These are phyloP conservation scores for Exophiala viscosa DNA, from an alignment of 2,329 filamentous ascomycete species.

Conservation along the genomic window DNA sequence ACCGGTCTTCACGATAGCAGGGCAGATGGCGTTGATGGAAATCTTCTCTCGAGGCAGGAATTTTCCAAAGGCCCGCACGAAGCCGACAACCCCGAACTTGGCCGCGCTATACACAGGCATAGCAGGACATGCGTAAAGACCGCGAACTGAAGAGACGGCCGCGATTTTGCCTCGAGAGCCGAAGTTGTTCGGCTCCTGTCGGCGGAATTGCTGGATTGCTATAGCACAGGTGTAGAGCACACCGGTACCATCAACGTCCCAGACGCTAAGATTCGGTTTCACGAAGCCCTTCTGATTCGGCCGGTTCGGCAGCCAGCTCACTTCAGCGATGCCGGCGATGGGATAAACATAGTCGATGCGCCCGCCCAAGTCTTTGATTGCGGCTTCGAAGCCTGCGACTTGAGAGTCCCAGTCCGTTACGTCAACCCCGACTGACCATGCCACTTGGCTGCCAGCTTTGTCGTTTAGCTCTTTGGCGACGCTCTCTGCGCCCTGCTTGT, in stretches of 20 bases:
- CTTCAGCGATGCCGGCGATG: conserved; percentile 41
- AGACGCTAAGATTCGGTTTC: conserved; percentile 36
- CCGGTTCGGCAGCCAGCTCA: conserved; percentile 32
- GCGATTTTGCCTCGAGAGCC: conserved; percentile 37
- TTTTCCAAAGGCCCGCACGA: conserved; percentile 38
- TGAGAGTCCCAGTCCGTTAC: conserved; percentile 21
- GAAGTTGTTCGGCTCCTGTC: conserved; percentile 33
- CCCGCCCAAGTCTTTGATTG: conserved; percentile 30
- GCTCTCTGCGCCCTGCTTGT: neutral
- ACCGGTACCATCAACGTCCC: conserved; percentile 41
- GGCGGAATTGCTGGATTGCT: conserved; percentile 42
- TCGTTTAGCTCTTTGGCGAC: neutral
- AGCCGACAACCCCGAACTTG: conserved; percentile 8
- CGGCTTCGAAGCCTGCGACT: conserved; percentile 33
- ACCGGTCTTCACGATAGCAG: conserved; percentile 37
- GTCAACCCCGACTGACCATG: neutral
- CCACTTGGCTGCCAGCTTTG: neutral
- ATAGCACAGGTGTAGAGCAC: conserved; percentile 40
- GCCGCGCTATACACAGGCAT: conserved; percentile 40
- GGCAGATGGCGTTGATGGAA: conserved; percentile 41
- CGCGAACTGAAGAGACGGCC: conserved; percentile 38
- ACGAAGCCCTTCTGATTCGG: conserved; percentile 27
- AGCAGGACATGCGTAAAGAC: conserved; percentile 40
- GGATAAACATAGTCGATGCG: conserved; percentile 40
- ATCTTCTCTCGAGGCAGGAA: conserved; percentile 38